Conservation (phyloP, 306 rosid species). For the Ceratonia siliqua region DNA sequence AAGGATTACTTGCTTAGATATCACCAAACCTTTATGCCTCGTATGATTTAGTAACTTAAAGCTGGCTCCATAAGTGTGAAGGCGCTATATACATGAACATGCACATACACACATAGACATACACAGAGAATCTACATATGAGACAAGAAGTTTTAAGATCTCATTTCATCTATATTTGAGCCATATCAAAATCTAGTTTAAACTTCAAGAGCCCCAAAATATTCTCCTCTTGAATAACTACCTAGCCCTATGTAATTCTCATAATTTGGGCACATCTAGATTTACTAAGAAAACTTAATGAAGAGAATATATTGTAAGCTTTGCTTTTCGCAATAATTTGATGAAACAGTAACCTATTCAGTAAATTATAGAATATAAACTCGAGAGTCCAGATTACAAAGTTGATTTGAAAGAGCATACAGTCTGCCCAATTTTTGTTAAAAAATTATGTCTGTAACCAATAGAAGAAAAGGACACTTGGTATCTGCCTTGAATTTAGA, state of each 20-base stretch:
- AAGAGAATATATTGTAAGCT: background rate
- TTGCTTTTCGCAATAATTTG: background rate
- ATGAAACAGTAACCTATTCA: background rate
- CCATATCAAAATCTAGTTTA: background rate
- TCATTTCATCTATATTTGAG: background rate
- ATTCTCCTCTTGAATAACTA: background rate
- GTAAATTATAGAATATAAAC: background rate
- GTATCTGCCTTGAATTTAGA: background rate
- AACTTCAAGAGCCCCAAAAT: background rate
- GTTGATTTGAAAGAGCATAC: background rate
- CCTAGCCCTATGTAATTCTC: background rate
- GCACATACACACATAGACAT: too few relatives aligned
- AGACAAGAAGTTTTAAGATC: slow-evolving; percentile 4
- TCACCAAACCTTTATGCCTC: slow-evolving; percentile 17
- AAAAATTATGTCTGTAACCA: background rate
- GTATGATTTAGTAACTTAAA: background rate
- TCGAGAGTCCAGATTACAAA: background rate
- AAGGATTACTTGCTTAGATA: background rate
- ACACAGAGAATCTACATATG: background rate
- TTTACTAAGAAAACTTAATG: background rate
- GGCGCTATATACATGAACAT: background rate
- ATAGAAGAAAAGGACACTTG: background rate
- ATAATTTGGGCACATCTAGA: background rate
- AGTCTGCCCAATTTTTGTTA: background rate
- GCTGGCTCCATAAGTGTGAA: slow-evolving; percentile 4